Conservation (phyloP, 169 alveolate genomes). For the Plasmodium adleri region DNA sequence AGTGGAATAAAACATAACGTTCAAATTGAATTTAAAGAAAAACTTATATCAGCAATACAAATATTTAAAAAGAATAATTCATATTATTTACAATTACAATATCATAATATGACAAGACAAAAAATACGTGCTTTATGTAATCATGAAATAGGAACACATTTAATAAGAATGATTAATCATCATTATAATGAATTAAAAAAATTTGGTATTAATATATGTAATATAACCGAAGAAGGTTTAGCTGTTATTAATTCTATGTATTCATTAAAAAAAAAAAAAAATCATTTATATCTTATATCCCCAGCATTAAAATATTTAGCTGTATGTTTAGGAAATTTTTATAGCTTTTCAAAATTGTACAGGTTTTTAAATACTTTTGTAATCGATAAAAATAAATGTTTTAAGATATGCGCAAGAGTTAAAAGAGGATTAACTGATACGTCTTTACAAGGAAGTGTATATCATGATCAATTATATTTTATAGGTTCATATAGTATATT, state of each 20-base stretch:
- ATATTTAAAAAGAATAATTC: constrained; percentile 31
- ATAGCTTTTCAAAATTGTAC: constrained; percentile 45
- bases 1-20: constrained; percentile 24
- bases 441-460: constrained; percentile 57
- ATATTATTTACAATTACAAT: constrained; percentile 45
- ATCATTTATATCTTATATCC: constrained; percentile 28
- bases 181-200: constrained; percentile 54
- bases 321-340: constrained; percentile 73
- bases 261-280: constrained; percentile 51
- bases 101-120: constrained; percentile 24
- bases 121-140: constrained; percentile 63
- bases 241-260: constrained; percentile 76
- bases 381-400: constrained; percentile 48
- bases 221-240: constrained; percentile 76
- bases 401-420: constrained; percentile 68
- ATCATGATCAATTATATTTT: constrained; percentile 74
- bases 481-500: constrained; percentile 72
- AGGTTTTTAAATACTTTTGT: constrained; percentile 49
- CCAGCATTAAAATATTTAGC: constrained; percentile 76
- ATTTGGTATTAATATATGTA: constrained; percentile 26
- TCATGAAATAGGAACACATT: constrained; percentile 77
- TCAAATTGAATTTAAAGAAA: constrained; percentile 26
- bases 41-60: constrained; percentile 38
- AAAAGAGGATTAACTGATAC: constrained; percentile 75
- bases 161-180: constrained; percentile 76